Percentiles rank a stretch among this genome's conserved stretches.
Conservation (phyloP, 2,329 filamentous ascomycete species). For the Diaporthe sp. region DNA sequence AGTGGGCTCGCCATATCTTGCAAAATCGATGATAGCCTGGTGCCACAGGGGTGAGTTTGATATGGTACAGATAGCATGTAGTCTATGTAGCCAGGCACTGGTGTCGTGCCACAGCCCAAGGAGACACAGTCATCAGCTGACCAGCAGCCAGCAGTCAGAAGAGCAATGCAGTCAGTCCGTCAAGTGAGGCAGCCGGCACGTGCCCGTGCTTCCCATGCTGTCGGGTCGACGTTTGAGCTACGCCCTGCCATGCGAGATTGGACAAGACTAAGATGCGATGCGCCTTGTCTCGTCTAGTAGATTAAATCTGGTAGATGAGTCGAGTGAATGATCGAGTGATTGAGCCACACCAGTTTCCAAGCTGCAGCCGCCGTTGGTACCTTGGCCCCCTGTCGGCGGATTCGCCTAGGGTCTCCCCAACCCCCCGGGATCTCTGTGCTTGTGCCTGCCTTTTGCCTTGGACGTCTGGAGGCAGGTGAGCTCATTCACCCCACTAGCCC, state of each 20-base stretch:
- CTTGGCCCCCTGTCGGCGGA: conserved; percentile 13
- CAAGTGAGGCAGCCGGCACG: conserved; percentile 25
- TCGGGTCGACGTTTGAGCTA: background rate
- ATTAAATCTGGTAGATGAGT: background rate
- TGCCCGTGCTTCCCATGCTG: background rate
- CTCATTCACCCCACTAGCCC: background rate
- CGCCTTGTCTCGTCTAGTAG: background rate
- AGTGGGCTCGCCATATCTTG: background rate
- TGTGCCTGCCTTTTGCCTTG: background rate
- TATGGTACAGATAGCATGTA: background rate
- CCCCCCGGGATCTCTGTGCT: conserved; percentile 10
- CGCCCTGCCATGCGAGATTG: background rate
- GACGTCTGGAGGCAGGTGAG: background rate
- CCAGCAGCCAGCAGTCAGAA: background rate
- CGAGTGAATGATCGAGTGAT: background rate
- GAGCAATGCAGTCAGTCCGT: background rate
- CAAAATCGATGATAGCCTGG: background rate
- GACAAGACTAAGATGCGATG: background rate
- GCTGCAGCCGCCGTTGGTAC: conserved; percentile 6
- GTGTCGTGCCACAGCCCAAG: background rate
- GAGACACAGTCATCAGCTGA: background rate
- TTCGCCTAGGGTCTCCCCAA: conserved; percentile 23
- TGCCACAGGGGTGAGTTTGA: background rate
- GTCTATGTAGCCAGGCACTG: background rate
- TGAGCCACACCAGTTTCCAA: background rate